Evolutionary conservation across 2,329 filamentous ascomycete species (phyloP), one percentile per base, ranked within the genome.

Genomic region (Coniochaeta pulveracea): DNA sequence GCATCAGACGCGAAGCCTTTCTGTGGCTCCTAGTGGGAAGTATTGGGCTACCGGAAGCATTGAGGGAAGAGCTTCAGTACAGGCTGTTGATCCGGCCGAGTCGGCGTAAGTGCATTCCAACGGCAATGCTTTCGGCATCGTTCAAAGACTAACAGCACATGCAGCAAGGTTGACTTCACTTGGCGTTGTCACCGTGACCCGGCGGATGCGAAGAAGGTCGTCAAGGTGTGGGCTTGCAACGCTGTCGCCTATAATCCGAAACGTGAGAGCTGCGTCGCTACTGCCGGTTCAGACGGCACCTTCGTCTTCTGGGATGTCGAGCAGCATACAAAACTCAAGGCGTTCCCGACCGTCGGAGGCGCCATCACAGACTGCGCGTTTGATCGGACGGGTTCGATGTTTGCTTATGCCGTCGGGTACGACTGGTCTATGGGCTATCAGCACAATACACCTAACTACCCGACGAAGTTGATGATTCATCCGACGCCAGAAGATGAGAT

Each of bases 341-440:
- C 66, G 10, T 81, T 68, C 39, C 63, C 65, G 6, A 51, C 54
- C 23, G 63, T 63, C 21, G 62, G 60, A 14, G 72, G 66, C 32
- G 65, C 71, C 32, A 79, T 84, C 52, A 72, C 71, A 2, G 64
- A 69, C 6, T 72, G 72, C 0, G 66, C 63, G 18, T 83, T 83
- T 59, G 75, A 69, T 47, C 60, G 62, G 24, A 69, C 64, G 40
- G 79, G 78, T 27, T 69, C 50, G 31, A 58, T 69, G 33, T 67
- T 71, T 45, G 69, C 67, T 3, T 73, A 73, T 42, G 76, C 77
- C 2, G 63, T 80, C 24, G 76, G 74, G 47, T 84, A 84, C 49
- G 79, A 84, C 48, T 84, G 79, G 79, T 76, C 72, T 48, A 77
- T 77, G 52, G 79, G 78, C 3, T 77, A 71, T 49, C 35, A 34